A percentile compares a stretch with the other conserved stretches of the same genome.
Conservation (phyloP, 2,329 filamentous ascomycete species). For the Emergomyces africanus region DNA sequence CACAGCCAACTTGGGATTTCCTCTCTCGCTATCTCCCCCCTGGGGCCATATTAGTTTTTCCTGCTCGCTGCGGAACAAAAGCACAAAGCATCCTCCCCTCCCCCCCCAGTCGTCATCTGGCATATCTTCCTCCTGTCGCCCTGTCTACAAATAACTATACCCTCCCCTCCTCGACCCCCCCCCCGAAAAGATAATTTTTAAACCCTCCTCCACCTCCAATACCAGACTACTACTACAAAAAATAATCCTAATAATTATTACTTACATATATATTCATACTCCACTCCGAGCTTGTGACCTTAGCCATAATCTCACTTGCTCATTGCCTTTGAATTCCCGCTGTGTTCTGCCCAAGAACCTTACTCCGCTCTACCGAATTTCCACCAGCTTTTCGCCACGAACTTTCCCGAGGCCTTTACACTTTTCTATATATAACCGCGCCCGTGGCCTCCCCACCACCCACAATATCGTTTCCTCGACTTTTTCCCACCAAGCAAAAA, state of each 20-base stretch:
- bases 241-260: neutral
- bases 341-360: neutral
- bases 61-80: constrained; percentile 3
- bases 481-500: too few relatives aligned
- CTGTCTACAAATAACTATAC: neutral
- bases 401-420: neutral
- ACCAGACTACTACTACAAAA: neutral
- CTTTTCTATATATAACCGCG: neutral
- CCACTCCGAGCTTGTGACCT: neutral
- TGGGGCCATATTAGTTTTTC: neutral
- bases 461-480: neutral
- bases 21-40: neutral
- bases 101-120: neutral
- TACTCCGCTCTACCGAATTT: neutral
- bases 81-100: neutral
- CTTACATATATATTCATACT: neutral
- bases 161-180: neutral
- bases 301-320: neutral
- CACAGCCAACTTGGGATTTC: neutral
- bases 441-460: neutral
- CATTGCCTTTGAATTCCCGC: neutral
- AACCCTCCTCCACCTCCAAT: neutral
- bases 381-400: neutral
- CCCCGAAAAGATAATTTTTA: neutral
- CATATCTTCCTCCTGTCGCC: neutral